Evolutionary conservation across 2,329 filamentous ascomycete species (phyloP).

Genomic region (Botryosphaeria dothidea): DNA sequence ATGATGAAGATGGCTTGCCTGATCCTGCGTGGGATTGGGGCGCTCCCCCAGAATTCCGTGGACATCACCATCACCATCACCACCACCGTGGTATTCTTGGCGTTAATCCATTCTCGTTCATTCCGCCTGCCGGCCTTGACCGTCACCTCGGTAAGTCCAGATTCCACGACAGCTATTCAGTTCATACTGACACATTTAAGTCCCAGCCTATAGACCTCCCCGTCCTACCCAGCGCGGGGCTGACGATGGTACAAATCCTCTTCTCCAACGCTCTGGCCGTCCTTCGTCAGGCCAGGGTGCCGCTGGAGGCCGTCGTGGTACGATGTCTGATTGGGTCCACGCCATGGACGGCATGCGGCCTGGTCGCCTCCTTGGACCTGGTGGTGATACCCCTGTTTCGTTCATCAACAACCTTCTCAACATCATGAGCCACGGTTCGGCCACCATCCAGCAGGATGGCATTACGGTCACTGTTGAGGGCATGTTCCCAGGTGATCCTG

Average conservation of each 20-base stretch:
- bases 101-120: constrained; percentile 43
- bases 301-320: constrained; percentile 8
- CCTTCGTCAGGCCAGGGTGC: constrained; percentile 25
- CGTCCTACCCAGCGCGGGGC: constrained; percentile 58
- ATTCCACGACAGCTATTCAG: background rate
- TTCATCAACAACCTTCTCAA: constrained; percentile 61
- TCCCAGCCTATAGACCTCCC: constrained; percentile 53
- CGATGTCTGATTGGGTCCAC: constrained; percentile 48
- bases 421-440: constrained; percentile 50
- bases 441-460: constrained; percentile 43
- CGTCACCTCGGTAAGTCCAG: constrained; percentile 38
- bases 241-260: constrained; percentile 84
- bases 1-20: constrained; percentile 45
- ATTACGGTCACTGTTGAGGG: constrained; percentile 37
- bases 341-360: constrained; percentile 50
- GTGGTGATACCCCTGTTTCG: constrained; percentile 53
- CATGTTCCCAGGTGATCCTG: constrained; percentile 44
- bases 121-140: constrained; percentile 53
- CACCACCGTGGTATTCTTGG: constrained; percentile 57
- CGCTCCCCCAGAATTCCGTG: constrained; percentile 27
- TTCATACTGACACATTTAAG: constrained; percentile 25
- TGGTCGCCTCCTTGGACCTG: constrained; percentile 40
- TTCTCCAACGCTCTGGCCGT: constrained; percentile 67
- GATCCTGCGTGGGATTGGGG: constrained; percentile 53
- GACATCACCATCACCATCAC: constrained; percentile 50